Conservation (phyloP, 768 basidiomycete species). For the Hypholoma sublateritium region DNA sequence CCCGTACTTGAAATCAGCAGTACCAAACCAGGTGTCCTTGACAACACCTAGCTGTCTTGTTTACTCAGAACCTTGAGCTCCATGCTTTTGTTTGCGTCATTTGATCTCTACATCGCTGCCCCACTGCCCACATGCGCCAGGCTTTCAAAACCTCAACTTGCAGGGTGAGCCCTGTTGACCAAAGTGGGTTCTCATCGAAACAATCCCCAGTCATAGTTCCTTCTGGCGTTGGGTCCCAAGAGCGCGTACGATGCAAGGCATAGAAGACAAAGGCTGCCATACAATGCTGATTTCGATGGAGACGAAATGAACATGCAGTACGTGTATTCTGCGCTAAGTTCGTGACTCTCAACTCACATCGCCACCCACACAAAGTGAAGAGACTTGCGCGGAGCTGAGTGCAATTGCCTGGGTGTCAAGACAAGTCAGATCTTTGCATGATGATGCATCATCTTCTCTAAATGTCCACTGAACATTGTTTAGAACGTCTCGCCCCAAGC, state of each 20-base stretch:
- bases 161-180: constrained; percentile 50
- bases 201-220: constrained; percentile 48
- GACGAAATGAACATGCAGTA: constrained; percentile 99
- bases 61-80: constrained; percentile 61
- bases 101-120: constrained; percentile 67
- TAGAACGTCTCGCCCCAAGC: constrained; percentile 99
- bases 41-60: constrained; percentile 59
- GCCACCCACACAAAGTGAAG: constrained; percentile 83
- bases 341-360: constrained; percentile 4
- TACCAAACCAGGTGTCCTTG: constrained; percentile 61
- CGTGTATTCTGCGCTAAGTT: no score
- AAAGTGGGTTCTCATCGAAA: constrained; percentile 77
- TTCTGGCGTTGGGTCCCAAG: constrained; percentile 80
- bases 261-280: constrained; percentile 80
- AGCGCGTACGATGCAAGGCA: constrained; percentile 56
- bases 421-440: no score
- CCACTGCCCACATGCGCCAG: constrained; percentile 44
- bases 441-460: not conserved
- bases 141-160: constrained; percentile 41
- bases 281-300: constrained; percentile 99
- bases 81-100: constrained; percentile 67
- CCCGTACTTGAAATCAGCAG: constrained; percentile 34
- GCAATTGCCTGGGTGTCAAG: constrained; percentile 99
- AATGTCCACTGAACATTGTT: not conserved
- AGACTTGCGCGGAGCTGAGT: constrained; percentile 93